A percentile compares a stretch with the other conserved stretches of the same genome.
Conservation (phyloP, 495 filamentous ascomycete species). For the Lophiotrema nucula region DNA sequence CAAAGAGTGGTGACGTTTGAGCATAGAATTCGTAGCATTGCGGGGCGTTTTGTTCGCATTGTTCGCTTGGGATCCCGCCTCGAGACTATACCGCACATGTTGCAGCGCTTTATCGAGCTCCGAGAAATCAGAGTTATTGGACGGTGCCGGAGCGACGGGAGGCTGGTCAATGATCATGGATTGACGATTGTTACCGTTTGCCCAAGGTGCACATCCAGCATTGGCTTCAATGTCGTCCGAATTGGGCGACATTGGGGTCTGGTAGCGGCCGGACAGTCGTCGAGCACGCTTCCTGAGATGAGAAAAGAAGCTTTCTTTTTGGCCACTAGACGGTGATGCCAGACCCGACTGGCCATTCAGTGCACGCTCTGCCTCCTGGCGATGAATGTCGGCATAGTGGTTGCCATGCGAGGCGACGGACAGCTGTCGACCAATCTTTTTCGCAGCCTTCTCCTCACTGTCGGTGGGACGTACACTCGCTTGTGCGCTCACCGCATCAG, state of each 20-base stretch:
- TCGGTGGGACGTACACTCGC: slow-evolving; percentile 56
- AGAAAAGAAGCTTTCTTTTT: slow-evolving; percentile 95
- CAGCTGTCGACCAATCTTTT: slow-evolving; percentile 94
- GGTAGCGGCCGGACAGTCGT: slow-evolving; percentile 85
- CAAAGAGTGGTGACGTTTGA: slow-evolving; percentile 66
- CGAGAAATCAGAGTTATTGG: slow-evolving; percentile 52
- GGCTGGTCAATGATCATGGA: slow-evolving; percentile 73
- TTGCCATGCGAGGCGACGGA: slow-evolving; percentile 93
- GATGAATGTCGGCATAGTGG: slow-evolving; percentile 81
- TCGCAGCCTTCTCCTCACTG: slow-evolving; percentile 67
- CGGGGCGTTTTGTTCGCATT: slow-evolving; percentile 32
- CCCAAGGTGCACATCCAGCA: slow-evolving; percentile 87
- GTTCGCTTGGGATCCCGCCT: slow-evolving; percentile 50
- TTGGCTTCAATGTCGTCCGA: slow-evolving; percentile 88
- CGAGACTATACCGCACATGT: slow-evolving; percentile 62
- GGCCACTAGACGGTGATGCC: slow-evolving; percentile 62
- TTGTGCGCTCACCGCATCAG: slow-evolving; percentile 88
- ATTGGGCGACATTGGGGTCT: slow-evolving; percentile 68
- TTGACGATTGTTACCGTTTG: slow-evolving; percentile 71
- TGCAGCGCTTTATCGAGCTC: slow-evolving; percentile 80
- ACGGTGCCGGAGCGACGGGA: slow-evolving; percentile 42
- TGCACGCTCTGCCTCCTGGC: slow-evolving; percentile 87
- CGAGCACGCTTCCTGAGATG: slow-evolving; percentile 93
- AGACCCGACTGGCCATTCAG: slow-evolving; percentile 76
- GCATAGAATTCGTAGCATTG: slow-evolving; percentile 36